These are phyloP conservation scores for Chlamydomonas reinhardtii DNA, from an alignment of 163 green algal genomes.

Conservation along the genomic window DNA sequence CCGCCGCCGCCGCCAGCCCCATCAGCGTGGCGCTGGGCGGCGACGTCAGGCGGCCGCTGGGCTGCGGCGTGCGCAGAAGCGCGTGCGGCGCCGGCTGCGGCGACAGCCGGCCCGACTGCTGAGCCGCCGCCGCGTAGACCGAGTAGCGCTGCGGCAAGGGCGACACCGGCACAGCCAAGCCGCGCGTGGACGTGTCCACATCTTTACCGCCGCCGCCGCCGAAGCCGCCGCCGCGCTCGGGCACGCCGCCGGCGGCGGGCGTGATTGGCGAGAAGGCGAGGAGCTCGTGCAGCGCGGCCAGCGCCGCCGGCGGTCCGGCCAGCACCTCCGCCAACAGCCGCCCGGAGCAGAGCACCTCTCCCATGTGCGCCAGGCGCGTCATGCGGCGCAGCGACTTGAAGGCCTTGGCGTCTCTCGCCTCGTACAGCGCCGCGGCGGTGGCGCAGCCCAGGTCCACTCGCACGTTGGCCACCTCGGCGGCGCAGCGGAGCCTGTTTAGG, in stretches of 20 bases:
- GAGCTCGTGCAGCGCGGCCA: conserved; percentile 41
- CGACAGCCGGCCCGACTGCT: no score
- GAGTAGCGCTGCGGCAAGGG: neutral
- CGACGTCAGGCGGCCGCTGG: no score
- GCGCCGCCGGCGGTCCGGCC: conserved; percentile 5
- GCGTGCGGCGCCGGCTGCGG: no score
- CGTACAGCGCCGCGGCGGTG: conserved; percentile 30
- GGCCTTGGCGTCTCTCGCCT: conserved; percentile 29
- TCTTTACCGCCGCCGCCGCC: neutral
- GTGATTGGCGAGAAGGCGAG: conserved; percentile 32
- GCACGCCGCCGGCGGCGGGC: neutral
- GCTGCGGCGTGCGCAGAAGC: no score
- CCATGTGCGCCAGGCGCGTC: conserved; percentile 15
- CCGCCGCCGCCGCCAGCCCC: no score
- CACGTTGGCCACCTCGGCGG: conserved; percentile 27
- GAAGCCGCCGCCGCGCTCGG: neutral
- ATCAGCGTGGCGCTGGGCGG: no score
- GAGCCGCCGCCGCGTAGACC: neutral
- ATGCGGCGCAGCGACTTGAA: conserved; percentile 44
- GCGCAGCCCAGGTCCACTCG: conserved; percentile 40
- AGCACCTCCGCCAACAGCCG: conserved; percentile 36
- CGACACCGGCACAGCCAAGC: neutral
- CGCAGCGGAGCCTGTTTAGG: conserved; percentile 27
- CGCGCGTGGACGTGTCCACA: no score
- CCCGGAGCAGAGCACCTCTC: conserved; percentile 33